These are phyloP conservation scores for Dissophora globulifera DNA, from an alignment of 192 early-diverging fungal genomes.

Conservation along the genomic window DNA sequence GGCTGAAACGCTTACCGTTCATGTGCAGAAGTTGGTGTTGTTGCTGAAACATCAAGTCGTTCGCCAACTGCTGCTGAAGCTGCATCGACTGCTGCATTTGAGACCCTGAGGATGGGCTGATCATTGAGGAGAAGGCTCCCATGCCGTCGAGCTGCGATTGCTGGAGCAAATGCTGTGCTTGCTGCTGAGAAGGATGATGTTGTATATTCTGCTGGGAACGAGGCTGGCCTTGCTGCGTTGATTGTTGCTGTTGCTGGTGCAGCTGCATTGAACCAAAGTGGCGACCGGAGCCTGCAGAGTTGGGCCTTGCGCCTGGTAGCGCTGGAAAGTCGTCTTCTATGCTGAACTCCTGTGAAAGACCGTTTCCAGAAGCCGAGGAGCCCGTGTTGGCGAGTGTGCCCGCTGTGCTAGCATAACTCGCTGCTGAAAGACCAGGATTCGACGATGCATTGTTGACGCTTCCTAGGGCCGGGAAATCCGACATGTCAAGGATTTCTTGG, in stretches of 20 bases:
- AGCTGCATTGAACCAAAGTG: slow-evolving; percentile 44
- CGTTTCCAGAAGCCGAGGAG: slow-evolving; percentile 33
- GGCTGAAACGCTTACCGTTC: slow-evolving; percentile 9
- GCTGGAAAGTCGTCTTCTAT: slow-evolving; percentile 60
- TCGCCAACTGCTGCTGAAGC: slow-evolving; percentile 46
- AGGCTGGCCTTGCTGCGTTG: slow-evolving; percentile 18
- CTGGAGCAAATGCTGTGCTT: slow-evolving; percentile 29
- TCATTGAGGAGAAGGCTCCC: slow-evolving; percentile 35
- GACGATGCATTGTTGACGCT: slow-evolving; percentile 53
- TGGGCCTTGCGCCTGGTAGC: slow-evolving; percentile 54
- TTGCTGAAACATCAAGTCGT: slow-evolving; percentile 48
- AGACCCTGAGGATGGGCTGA: slow-evolving; percentile 28
- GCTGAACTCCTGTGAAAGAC: slow-evolving; percentile 49
- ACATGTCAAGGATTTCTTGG: slow-evolving; percentile 56
- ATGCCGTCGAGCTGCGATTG: slow-evolving; percentile 32
- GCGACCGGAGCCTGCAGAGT: slow-evolving; percentile 49
- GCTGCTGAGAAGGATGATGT: slow-evolving; percentile 39
- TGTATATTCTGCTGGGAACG: slow-evolving; percentile 36
- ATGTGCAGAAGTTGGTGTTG: slow-evolving; percentile 48
- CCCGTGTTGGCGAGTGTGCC: slow-evolving; percentile 34
- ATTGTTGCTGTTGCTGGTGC: slow-evolving; percentile 52
- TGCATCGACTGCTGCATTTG: slow-evolving; percentile 52
- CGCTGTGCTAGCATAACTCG: slow-evolving; percentile 57
- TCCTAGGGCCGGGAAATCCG: slow-evolving; percentile 59
- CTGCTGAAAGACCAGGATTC: slow-evolving; percentile 45